Conservation (phyloP, 177 flowering plant species). For the Vitis hybrid region DNA sequence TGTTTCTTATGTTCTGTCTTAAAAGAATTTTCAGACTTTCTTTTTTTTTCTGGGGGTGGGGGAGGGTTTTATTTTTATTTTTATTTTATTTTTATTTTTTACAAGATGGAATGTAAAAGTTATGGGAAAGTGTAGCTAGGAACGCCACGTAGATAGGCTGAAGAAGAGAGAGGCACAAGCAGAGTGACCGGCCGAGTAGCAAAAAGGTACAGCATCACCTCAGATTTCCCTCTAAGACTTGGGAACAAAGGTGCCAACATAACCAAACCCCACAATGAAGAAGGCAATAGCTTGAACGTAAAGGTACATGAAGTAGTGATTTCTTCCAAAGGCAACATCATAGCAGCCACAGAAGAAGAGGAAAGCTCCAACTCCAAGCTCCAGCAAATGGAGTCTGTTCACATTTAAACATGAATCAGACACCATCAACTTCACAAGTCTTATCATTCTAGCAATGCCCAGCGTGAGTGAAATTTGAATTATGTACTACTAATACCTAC, state of each 20-base stretch:
- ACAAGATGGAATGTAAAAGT: conserved; percentile 1
- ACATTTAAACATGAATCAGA: background rate
- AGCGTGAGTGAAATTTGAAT: no score
- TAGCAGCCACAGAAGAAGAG: conserved; percentile 56
- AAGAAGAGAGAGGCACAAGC: conserved; percentile 9
- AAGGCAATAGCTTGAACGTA: conserved; percentile 57
- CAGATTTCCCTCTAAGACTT: conserved; percentile 22
- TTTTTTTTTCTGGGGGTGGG: conserved; percentile 22
- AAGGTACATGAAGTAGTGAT: conserved; percentile 52
- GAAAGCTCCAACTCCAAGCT: conserved; percentile 52
- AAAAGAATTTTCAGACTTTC: conserved; percentile 21
- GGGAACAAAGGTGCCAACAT: conserved; percentile 74
- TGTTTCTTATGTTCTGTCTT: conserved; percentile 22
- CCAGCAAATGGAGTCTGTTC: conserved; percentile 63
- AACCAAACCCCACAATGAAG: conserved; percentile 67
- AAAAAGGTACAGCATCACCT: background rate
- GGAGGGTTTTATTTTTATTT: background rate
- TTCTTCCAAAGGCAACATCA: conserved; percentile 51
- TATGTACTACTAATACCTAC: conserved; percentile 17
- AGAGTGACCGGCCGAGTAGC: background rate
- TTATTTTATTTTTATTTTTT: background rate
- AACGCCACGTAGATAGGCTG: conserved; percentile 1
- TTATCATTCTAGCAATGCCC: no score
- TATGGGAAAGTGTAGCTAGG: conserved; percentile 5
- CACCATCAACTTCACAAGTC: background rate